Evolutionary conservation across 371 early-diverging fungal genomes (phyloP).

Genomic region (Fennellomyces sp.): DNA sequence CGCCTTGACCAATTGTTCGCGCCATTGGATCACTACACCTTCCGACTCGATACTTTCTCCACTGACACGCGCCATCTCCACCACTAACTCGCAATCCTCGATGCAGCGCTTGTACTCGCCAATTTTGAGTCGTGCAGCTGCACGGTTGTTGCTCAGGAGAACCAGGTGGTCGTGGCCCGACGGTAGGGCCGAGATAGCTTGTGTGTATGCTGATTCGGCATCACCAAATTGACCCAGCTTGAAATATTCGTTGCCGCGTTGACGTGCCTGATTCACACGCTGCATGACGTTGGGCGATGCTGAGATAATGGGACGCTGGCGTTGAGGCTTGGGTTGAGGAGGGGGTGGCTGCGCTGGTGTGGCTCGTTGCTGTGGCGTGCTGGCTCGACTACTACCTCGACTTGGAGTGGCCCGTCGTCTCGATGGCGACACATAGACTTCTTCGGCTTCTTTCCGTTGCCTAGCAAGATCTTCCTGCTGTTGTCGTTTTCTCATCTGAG

Average conservation of each 20-base stretch:
- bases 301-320: slow-evolving; percentile 27
- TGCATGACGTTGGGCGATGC: slow-evolving; percentile 23
- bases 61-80: slow-evolving; percentile 42
- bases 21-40: slow-evolving; percentile 41
- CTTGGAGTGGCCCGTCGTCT: slow-evolving; percentile 38
- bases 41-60: slow-evolving; percentile 32
- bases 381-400: slow-evolving; percentile 1
- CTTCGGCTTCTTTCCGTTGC: slow-evolving; percentile 27
- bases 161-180: slow-evolving; percentile 65
- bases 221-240: slow-evolving; percentile 89
- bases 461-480: slow-evolving; percentile 15
- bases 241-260: slow-evolving; percentile 80
- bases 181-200: slow-evolving; percentile 65
- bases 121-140: slow-evolving; percentile 81
- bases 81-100: slow-evolving; percentile 60
- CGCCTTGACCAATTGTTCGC: slow-evolving; percentile 71
- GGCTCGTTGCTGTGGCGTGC: not conserved
- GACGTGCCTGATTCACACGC: slow-evolving; percentile 50
- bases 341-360: slow-evolving; percentile 8
- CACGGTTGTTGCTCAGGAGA: slow-evolving; percentile 86
- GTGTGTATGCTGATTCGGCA: slow-evolving; percentile 75
- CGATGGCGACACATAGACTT: slow-evolving; percentile 59
- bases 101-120: slow-evolving; percentile 79
- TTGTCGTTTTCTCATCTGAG: slow-evolving; percentile 10
- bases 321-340: slow-evolving; percentile 5